Base-by-base conservation (phyloP, 805 yeast genomes). In the Starmera caribaea region DNA sequence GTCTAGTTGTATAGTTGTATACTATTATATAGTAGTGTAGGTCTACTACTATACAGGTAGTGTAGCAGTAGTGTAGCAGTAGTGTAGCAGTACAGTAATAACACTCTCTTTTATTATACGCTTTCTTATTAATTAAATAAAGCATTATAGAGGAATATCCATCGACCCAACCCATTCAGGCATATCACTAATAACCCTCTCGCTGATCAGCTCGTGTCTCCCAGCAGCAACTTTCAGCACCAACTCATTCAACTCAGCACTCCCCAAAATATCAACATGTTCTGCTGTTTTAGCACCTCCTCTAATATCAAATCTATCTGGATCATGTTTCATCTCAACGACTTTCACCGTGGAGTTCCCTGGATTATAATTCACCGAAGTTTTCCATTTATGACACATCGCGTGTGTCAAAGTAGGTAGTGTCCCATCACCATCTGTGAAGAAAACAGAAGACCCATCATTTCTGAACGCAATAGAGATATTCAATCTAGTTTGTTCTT, bases 241-340 rank as follows among this genome's bases (percentile, higher is more conserved):
- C 52, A 89, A 65, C 54, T 92, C 98, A 56, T 92, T 92, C 57
- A 92, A 66, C 54, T 82, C 95, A 1, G 97, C 86, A 45, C 95
- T 79, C 2, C 98, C 98, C 36, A 92, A 67, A 36, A 92, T 89
- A 57, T 92, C 98, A 26, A 92, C 98, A 59, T 92, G 98, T 53
- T 92, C 98, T 1, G 97, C 97, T 1, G 97, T 90, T 57, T 83
- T 84, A 10, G 96, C 94, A 12, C 98, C 98, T 21, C 98, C 98
- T 47, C 98, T 73, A 29, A 92, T 84, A 63, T 92, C 98, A 52
- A 84, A 88, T 48, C 85, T 66, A 54, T 86, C 95, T 0, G 98
- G 98, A 55, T 89, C 94, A 54, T 92, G 96, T 51, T 75, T 73
- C 66, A 92, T 81, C 62, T 92, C 98, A 12, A 90, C 96, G 37